Conservation (phyloP, 352 stramenopile species). For the Phytophthora agathidicida region DNA sequence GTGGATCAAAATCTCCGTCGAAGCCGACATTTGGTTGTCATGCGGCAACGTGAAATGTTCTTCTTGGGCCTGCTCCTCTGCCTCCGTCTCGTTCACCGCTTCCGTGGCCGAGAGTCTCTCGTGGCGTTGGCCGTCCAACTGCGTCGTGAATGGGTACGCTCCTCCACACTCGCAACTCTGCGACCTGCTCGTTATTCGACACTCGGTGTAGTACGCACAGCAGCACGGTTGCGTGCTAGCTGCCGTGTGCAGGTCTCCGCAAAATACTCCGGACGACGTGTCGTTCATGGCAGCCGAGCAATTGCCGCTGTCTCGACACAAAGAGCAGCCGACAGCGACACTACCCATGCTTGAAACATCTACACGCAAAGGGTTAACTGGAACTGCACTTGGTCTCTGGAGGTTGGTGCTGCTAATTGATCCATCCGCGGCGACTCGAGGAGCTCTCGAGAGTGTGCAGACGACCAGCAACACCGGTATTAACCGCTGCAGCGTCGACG, state of each 20-base stretch:
- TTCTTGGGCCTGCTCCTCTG: too few relatives aligned
- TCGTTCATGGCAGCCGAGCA: constrained; percentile 70
- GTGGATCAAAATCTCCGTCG: constrained; percentile 46
- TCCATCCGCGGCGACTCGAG: background rate
- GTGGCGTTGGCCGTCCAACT: constrained; percentile 11
- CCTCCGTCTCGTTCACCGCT: constrained; percentile 17
- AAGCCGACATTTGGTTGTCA: constrained; percentile 35
- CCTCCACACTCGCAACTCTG: constrained; percentile 60
- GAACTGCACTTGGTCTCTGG: background rate
- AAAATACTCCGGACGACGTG: constrained; percentile 61
- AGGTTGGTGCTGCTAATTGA: constrained; percentile 1
- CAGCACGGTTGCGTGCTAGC: constrained; percentile 54
- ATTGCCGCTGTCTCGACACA: constrained; percentile 68
- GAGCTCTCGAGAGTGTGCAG: background rate
- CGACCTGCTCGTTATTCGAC: constrained; percentile 59
- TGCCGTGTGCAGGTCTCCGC: constrained; percentile 57
- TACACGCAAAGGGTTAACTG: constrained; percentile 1
- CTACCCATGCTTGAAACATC: constrained; percentile 17
- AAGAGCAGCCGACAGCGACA: constrained; percentile 42
- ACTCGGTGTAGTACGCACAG: constrained; percentile 72
- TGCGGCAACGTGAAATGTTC: too few relatives aligned
- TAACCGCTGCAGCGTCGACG: constrained; percentile 1
- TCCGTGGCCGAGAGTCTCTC: constrained; percentile 25
- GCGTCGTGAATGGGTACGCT: constrained; percentile 14
- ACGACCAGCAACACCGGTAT: constrained; percentile 12